Base-by-base conservation (phyloP, 202 grass and related monocot genomes). In the Bolboschoenoplectus hybrid region DNA sequence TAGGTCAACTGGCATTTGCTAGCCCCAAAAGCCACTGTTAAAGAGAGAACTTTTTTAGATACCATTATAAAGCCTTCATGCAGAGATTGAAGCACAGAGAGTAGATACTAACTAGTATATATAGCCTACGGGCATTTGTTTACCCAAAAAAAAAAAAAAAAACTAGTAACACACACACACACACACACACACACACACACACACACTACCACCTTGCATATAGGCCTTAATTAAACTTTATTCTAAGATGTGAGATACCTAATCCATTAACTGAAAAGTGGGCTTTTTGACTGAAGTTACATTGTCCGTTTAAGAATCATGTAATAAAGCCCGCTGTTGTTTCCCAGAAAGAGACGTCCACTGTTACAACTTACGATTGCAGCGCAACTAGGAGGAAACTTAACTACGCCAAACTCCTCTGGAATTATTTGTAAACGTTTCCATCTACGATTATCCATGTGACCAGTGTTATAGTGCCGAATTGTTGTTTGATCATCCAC, bases 261-360 rank as follows among this genome's bases (percentile, higher is more conserved):
- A 84, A 71, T 53, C 34, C 46, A 38, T 69, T 35, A 84, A 36
- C 4, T 17, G 63, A 44, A 67, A 71, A 84, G 40, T 84, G 82
- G 63, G 65, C 65, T 69, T 71, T 82, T 68, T 69, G 57, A 82
- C 17, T 69, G 82, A 71, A 84, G 10, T 70, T 71, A 55, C 82
- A 7, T 32, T 11, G 12, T 52, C 61, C 65, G 57, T 84, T 67
- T 67, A 49, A 4, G 35, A 81, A 67, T 83, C 61, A 67, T 3
- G 26, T 26, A 26, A 50, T 51, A 67, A 67, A 83, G 62, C 34
- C 63, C 56, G 36, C 19, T 84, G 64, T 70, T 36, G 80, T 65
- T 82, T 82, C 80, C 80, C 41, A 82, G 17, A 82, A 82, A 67
- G 32, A 82, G 43, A 62, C 36, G 10, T 8, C 41, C 41, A 49